A percentile compares a stretch with the other conserved stretches of the same genome.
phyloP scores from a whole-genome alignment of 2,329 filamentous ascomycete genomes.

The Xylariaceae sp. region DNA sequence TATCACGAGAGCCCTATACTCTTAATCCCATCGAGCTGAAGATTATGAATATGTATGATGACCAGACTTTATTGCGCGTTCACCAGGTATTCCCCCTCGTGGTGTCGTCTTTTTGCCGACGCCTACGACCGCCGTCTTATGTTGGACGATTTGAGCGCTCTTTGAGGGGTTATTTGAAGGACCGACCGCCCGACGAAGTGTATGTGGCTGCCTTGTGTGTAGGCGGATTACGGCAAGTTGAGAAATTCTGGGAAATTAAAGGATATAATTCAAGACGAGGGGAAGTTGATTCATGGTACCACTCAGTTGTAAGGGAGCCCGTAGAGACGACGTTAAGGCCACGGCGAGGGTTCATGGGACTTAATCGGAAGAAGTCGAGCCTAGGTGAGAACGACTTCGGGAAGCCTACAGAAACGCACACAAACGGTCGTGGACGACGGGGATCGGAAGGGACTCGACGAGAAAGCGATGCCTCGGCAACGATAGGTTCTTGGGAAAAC shows the following conservation, averaged over 20 bases:
- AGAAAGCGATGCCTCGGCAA: constrained; percentile 33
- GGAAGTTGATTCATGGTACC: constrained; percentile 64
- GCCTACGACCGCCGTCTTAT: constrained; percentile 65
- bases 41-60: constrained; percentile 67
- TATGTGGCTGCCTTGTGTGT: constrained; percentile 63
- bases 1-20: constrained; percentile 58
- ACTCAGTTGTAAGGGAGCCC: constrained; percentile 50
- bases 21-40: constrained; percentile 64
- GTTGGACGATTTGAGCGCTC: constrained; percentile 65
- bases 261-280: constrained; percentile 63
- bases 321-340: constrained; percentile 50
- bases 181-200: constrained; percentile 64
- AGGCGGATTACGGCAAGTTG: constrained; percentile 64
- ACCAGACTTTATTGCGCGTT: constrained; percentile 62
- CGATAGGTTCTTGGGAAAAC: constrained; percentile 36
- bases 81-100: constrained; percentile 68
- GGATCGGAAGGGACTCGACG: constrained; percentile 36
- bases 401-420: constrained; percentile 17
- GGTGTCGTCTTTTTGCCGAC: constrained; percentile 65
- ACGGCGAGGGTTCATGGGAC: constrained; percentile 53
- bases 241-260: constrained; percentile 67
- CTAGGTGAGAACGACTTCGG: constrained; percentile 38
- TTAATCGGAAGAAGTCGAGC: constrained; percentile 63
- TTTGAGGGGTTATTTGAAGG: constrained; percentile 64
- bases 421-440: constrained; percentile 28